Evolutionary conservation across 2,329 filamentous ascomycete species (phyloP), one percentile per base, ranked within the genome.

Genomic region (Hysterium pulicare): DNA sequence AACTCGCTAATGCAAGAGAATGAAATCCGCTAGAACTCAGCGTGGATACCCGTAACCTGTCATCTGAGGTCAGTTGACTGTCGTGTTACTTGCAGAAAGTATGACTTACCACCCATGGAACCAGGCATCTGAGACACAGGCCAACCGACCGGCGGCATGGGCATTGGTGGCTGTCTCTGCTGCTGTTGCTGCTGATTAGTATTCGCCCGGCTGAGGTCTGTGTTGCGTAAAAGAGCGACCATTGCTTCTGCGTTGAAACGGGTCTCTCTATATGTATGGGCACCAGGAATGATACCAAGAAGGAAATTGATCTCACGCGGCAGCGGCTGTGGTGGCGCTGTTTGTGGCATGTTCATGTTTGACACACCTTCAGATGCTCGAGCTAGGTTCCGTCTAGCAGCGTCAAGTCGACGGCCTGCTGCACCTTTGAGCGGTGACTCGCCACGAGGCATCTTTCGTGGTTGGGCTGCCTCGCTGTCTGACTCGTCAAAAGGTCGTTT

Each of bases 341-440:
- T 13, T 22, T 52, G 21, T 33, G 42, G 48, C 2, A 61, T 45
- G 11, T 59, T 59, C 24, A 58, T 62, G 42, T 53, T 58, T 16
- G 33, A 57, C 50, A 28, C 58, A 19, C 46, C 52, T 40, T 51
- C 55, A 35, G 57, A 46, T 28, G 49, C 38, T 26, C 50, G 48
- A 23, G 41, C 45, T 56, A 68, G 46, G 59, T 72, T 70, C 34
- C 75, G 70, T 44, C 75, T 76, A 49, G 88, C 83, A 61, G 93
- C 86, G 57, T 93, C 88, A 17, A 94, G 75, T 26, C 90, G 84
- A 42, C 90, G 84, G 20, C 89, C 88, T 28, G 91, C 89, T 1
- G 88, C 87, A 11, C 89, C 89, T 64, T 97, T 98, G 28, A 97
- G 76, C 0, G 94, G 93, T 4, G 91, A 97, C 43, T 87, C 90